Percentiles rank a stretch among this genome's conserved stretches.
Evolutionary conservation across 108 stramenopile genomes (phyloP).

Genomic region (Schizochytrium sp.): DNA sequence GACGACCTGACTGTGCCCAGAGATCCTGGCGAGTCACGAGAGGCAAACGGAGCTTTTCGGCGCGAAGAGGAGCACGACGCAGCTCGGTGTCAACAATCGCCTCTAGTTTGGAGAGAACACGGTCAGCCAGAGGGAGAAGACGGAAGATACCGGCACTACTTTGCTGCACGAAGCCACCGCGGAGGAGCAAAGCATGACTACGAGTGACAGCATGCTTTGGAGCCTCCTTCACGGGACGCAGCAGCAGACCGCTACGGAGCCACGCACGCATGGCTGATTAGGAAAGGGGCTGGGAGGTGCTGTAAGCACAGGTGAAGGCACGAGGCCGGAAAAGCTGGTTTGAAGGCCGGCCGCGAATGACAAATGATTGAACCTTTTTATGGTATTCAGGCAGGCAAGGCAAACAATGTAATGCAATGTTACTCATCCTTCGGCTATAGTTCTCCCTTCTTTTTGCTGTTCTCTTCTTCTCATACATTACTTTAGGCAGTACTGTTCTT

Average conservation of each 20-base stretch:
- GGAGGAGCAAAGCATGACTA: slow-evolving; percentile 22
- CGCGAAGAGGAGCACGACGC: not conserved
- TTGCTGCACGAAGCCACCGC: slow-evolving; percentile 44
- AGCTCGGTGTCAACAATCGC: slow-evolving; percentile 38
- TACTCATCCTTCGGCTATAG: too few relatives aligned
- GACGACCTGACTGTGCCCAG: slow-evolving; percentile 36
- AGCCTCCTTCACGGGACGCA: slow-evolving; percentile 7
- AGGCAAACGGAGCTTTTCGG: slow-evolving; percentile 15
- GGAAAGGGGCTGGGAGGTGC: not conserved
- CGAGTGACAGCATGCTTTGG: not conserved
- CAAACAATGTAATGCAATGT: too few relatives aligned
- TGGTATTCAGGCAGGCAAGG: too few relatives aligned
- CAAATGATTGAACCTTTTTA: too few relatives aligned
- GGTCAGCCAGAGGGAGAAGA: slow-evolving; percentile 35
- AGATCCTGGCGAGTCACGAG: slow-evolving; percentile 19
- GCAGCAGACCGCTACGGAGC: not conserved
- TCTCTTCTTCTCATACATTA: too few relatives aligned
- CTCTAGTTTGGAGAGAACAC: not conserved
- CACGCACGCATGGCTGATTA: slow-evolving; percentile 16
- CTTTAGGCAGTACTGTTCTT: too few relatives aligned
- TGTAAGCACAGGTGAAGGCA: too few relatives aligned
- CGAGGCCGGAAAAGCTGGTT: too few relatives aligned
- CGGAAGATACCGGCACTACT: slow-evolving; percentile 25
- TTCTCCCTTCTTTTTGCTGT: too few relatives aligned
- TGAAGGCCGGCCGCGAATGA: too few relatives aligned